Base-by-base conservation (phyloP, 352 stramenopile genomes). In the Pythium volutum region DNA sequence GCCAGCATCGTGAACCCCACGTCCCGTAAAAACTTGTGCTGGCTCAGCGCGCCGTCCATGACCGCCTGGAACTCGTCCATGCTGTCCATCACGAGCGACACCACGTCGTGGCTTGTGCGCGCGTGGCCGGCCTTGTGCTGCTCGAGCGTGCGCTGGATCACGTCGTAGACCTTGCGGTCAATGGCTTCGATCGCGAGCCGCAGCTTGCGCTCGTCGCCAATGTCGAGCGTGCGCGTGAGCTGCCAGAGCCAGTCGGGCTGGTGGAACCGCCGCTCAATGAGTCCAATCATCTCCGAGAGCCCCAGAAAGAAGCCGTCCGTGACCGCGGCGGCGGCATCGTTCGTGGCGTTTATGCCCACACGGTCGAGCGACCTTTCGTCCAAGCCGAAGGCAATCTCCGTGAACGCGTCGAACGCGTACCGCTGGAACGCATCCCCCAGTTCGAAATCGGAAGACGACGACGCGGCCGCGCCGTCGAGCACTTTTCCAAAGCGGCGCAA, bases 1-100 rank as follows among this genome's bases (percentile, higher is more conserved):
- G 78, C 67, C 7, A 93, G 80, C 59, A 92, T 84, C 36, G 78
- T 84, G 43, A 96, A 75, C 4, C 81, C 69, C 39, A 93, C 76
- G 59, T 94, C 82, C 29, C 81, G 74, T n/a, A 95, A 58, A 2
- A 75, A 71, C 43, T 73, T 75, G 36, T 59, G 43, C 36, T 52
- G 29, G 38, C 27, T 62, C 47, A 22, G 38, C 22, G 47, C 53
- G 41, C 61, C 46, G 39, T 71, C 49, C 45, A 56, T 41, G 3
- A 58, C 66, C 11, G 36, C 46, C 45, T 81, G 25, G 6, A 57
- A 75, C 41, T 67, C 59, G 23, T 62, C 66, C 20, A 70, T 68
- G 16, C 84, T 27, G 12, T 62, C 49, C 18, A 70, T 43, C 71
- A 75, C 7, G 51, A 73, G 14, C 76, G 58, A 49, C 74, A 86